A percentile compares a stretch with the other conserved stretches of the same genome.
Evolutionary conservation across 2,329 filamentous ascomycete species (phyloP).

Genomic region (Fusarium concolor): DNA sequence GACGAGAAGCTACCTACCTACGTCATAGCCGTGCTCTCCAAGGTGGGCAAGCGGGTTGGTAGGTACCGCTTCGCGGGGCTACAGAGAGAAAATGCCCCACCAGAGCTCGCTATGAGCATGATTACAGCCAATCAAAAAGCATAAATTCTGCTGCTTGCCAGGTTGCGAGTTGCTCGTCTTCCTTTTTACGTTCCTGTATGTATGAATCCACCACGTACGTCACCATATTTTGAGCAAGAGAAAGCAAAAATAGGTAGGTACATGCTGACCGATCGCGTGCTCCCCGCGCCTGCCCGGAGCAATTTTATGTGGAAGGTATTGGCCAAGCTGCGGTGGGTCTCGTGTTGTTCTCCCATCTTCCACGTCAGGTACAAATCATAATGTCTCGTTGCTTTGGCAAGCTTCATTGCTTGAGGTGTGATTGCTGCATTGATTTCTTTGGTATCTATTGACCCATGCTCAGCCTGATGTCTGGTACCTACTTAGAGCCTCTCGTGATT

Average conservation of each 20-base stretch:
- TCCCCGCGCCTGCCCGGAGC: conserved; percentile 5
- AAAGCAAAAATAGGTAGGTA: conserved; percentile 1
- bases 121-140: conserved; percentile 14
- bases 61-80: conserved; percentile 34
- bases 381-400: conserved; percentile 30
- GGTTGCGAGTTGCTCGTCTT: conserved; percentile 32
- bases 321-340: conserved; percentile 16
- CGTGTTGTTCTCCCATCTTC: conserved; percentile 29
- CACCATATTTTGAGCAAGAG: conserved; percentile 29
- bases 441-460: background rate
- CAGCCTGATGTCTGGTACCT: conserved; percentile 9
- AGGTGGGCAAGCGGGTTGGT: conserved; percentile 22
- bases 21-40: conserved; percentile 40
- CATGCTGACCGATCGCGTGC: conserved; percentile 36
- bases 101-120: conserved; percentile 4
- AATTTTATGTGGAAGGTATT: conserved; percentile 17
- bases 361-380: conserved; percentile 22
- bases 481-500: background rate
- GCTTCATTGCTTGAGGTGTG: background rate
- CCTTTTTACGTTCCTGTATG: conserved; percentile 44
- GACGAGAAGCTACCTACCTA: conserved; percentile 37
- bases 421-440: background rate
- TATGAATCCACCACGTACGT: conserved; percentile 42
- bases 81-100: conserved; percentile 1
- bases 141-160: conserved; percentile 14